Conservation (phyloP, 1,284 basidiomycete genomes). For the Apiotrichum gamsii region DNA sequence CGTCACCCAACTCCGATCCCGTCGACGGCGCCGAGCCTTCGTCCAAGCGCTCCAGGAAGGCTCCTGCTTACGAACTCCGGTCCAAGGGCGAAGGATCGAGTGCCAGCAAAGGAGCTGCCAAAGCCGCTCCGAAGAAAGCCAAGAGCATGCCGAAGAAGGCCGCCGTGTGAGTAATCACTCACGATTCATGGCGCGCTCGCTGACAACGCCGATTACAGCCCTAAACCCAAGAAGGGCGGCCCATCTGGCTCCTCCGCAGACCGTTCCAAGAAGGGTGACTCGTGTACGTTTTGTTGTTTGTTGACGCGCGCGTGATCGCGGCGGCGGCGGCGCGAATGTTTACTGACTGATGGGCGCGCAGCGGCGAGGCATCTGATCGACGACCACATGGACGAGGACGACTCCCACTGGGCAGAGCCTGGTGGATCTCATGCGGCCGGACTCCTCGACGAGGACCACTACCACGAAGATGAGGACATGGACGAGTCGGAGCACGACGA, state of each 20-base stretch:
- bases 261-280: slow-evolving; percentile 38
- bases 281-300: slow-evolving; percentile 13
- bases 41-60: slow-evolving; percentile 15
- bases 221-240: slow-evolving; percentile 28
- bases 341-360: slow-evolving; percentile 13
- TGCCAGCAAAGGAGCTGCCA: slow-evolving; percentile 29
- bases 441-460: slow-evolving; percentile 32
- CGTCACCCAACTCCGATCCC: slow-evolving; percentile 6
- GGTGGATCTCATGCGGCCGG: slow-evolving; percentile 16
- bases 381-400: slow-evolving; percentile 60
- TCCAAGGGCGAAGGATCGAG: slow-evolving; percentile 10
- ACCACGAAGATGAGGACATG: slow-evolving; percentile 69
- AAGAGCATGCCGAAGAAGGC: slow-evolving; percentile 40
- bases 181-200: background rate
- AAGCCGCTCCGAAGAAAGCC: slow-evolving; percentile 21
- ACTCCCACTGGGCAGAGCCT: slow-evolving; percentile 35
- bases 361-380: slow-evolving; percentile 55
- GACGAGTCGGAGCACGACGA: slow-evolving; percentile 55
- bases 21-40: slow-evolving; percentile 15
- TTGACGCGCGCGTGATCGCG: too few species aligned
- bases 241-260: slow-evolving; percentile 15
- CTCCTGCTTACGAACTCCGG: slow-evolving; percentile 7
- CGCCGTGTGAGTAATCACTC: slow-evolving; percentile 17
- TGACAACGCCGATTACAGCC: slow-evolving; percentile 15
- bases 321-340: too few species aligned